Base-by-base conservation (phyloP, 257 asterid species). In the Haberlea rhodopensis region DNA sequence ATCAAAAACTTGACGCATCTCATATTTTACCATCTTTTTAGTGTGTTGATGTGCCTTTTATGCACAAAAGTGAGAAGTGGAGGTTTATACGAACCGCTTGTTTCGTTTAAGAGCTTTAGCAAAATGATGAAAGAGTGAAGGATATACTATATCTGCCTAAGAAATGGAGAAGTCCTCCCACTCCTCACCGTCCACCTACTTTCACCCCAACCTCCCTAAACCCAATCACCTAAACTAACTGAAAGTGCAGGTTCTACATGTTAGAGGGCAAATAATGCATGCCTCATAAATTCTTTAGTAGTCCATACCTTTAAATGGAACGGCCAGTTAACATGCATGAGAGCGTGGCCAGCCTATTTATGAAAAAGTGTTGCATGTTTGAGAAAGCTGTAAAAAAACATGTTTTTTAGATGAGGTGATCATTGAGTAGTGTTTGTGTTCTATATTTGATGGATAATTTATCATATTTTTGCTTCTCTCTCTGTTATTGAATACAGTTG, bases 381-480 rank as follows among this genome's bases (percentile, higher is more conserved):
- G 15, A 34, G 43, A 34, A 34, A 8, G 34, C 10, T n/a, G n/a
- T n/a, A n/a, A n/a, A n/a, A n/a, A n/a, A n/a, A n/a, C n/a, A n/a
- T n/a, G n/a, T n/a, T n/a, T n/a, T 29, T 32, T 32, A 37, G 46
- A 32, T 32, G 11, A 23, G 53, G 21, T 71, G 40, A 23, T 55
- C 11, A 53, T 51, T 11, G 5, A 6, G 24, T 29, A 24, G 16
- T 45, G 8, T 63, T 23, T 55, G 43, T n/a, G 31, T 28, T 63
- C 29, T n/a, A 22, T 28, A 45, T 69, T 57, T 62, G 26, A 29
- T 49, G 20, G 6, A n/a, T 32, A 25, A 13, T 48, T 32, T 43
- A 26, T 25, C 53, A 29, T 69, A 18, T 51, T 52, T 16, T 11
- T 80, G 21, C 25, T 37, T 2, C 8, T 5, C 43, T 32, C 8